These are phyloP conservation scores for Sclerotinia sclerotiorum DNA, from an alignment of 2,329 filamentous ascomycete species.

Conservation along the genomic window DNA sequence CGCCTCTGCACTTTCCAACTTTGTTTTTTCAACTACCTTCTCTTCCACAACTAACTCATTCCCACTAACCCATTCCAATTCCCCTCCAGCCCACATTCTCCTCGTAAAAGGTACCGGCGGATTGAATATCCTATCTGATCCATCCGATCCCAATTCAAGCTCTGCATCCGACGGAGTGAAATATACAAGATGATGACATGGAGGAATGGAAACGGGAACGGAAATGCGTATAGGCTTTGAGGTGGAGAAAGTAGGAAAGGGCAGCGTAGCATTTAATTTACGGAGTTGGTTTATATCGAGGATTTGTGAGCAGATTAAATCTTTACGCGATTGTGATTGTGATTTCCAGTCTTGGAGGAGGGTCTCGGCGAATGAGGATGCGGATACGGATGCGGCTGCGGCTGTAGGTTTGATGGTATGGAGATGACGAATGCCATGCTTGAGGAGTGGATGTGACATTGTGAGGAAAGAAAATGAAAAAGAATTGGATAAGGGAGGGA, in stretches of 20 bases:
- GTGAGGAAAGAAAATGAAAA: neutral
- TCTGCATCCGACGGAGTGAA: slow-evolving; percentile 60
- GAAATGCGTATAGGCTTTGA: neutral
- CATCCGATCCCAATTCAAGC: slow-evolving; percentile 55
- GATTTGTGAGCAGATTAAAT: slow-evolving; percentile 49
- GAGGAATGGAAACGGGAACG: slow-evolving; percentile 32
- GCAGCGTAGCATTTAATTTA: slow-evolving; percentile 55
- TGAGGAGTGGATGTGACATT: neutral
- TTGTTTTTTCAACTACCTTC: slow-evolving; percentile 56
- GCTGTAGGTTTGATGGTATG: slow-evolving; percentile 32
- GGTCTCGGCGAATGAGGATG: slow-evolving; percentile 43
- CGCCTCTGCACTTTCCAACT: slow-evolving; percentile 51
- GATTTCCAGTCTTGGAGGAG: slow-evolving; percentile 40
- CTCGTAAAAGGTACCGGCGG: slow-evolving; percentile 59
- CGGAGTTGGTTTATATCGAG: slow-evolving; percentile 65
- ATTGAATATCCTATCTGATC: slow-evolving; percentile 61
- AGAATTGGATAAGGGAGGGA: too few species aligned
- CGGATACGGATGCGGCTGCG: slow-evolving; percentile 27
- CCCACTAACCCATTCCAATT: slow-evolving; percentile 50
- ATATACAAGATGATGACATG: slow-evolving; percentile 61
- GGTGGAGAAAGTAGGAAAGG: slow-evolving; percentile 48
- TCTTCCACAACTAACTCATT: slow-evolving; percentile 55
- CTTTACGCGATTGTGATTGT: slow-evolving; percentile 37
- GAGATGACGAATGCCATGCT: slow-evolving; percentile 26
- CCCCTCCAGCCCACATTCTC: slow-evolving; percentile 67